Evolutionary conservation across 257 asterid genomes (phyloP).

Genomic region (Thymus mandschuricus): DNA sequence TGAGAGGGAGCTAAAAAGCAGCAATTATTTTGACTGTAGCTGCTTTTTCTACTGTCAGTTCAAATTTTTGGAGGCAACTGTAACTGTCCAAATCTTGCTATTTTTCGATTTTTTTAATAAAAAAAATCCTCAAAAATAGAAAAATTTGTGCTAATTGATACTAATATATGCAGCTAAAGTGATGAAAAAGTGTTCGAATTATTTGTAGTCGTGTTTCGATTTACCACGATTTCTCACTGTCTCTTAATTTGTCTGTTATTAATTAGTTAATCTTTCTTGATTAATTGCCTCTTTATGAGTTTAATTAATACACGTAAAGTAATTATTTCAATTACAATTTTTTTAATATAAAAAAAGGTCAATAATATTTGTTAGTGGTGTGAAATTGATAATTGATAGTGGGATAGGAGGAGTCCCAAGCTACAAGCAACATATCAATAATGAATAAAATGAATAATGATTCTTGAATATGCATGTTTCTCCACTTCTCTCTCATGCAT

Average conservation of each 20-base stretch:
- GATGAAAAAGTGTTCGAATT: neutral
- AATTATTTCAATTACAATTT: too few relatives aligned
- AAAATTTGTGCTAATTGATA: too few relatives aligned
- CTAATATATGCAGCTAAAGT: neutral
- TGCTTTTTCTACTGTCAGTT: slow-evolving; percentile 50
- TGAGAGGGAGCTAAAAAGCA: slow-evolving; percentile 32
- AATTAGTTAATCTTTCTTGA: neutral
- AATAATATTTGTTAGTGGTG: too few relatives aligned
- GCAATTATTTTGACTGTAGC: slow-evolving; percentile 45
- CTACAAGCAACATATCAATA: slow-evolving; percentile 28
- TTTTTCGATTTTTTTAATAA: too few relatives aligned
- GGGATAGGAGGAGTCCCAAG: slow-evolving; percentile 4
- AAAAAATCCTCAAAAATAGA: too few relatives aligned
- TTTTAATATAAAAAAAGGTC: too few relatives aligned
- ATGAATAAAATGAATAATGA: slow-evolving; percentile 24
- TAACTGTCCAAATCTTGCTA: neutral
- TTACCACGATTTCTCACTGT: neutral
- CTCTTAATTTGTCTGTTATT: neutral
- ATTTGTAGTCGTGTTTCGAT: neutral
- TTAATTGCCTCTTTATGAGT: neutral
- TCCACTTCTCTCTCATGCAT: slow-evolving; percentile 39
- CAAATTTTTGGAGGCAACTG: slow-evolving; percentile 28
- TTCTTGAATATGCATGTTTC: slow-evolving; percentile 57
- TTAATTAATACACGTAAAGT: too few relatives aligned
- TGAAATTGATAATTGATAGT: neutral